Percentiles rank a stretch among this genome's conserved stretches.
Evolutionary conservation across 441 rosid genomes (phyloP).

Genomic region (Arabidopsis lyrata): DNA sequence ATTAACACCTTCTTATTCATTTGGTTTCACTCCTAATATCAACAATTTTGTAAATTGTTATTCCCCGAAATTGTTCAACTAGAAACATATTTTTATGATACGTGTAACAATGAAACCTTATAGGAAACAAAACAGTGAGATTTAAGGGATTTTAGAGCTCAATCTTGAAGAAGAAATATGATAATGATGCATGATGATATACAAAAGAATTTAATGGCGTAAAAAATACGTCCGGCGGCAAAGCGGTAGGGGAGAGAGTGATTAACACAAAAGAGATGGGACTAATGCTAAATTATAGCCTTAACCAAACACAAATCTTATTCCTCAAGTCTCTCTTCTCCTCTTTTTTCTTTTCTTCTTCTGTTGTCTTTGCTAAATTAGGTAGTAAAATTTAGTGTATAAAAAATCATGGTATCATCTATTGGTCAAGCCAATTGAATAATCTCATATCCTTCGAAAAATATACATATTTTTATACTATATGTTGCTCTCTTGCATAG

Average conservation of each 20-base stretch:
- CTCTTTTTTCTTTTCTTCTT: neutral
- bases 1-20: neutral
- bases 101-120: neutral
- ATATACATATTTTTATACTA: neutral
- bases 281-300: constrained; percentile 50
- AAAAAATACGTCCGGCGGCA: constrained; percentile 43
- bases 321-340: constrained; percentile 37
- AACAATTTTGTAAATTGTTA: neutral
- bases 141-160: neutral
- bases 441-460: constrained; percentile 17
- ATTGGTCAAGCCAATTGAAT: constrained; percentile 26
- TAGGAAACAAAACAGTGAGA: neutral
- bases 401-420: constrained; percentile 1
- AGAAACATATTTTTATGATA: neutral
- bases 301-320: constrained; percentile 48
- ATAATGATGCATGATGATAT: neutral
- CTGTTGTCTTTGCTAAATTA: constrained; percentile 1
- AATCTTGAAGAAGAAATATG: neutral
- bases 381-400: neutral
- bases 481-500: constrained; percentile 10
- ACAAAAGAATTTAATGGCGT: constrained; percentile 39
- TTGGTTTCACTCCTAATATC: constrained; percentile 20
- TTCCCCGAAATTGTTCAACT: neutral
- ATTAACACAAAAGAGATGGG: constrained; percentile 49
- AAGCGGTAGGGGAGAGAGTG: constrained; percentile 42